Evolutionary conservation across 805 yeast species (phyloP).

Genomic region (Spathaspora boniae): DNA sequence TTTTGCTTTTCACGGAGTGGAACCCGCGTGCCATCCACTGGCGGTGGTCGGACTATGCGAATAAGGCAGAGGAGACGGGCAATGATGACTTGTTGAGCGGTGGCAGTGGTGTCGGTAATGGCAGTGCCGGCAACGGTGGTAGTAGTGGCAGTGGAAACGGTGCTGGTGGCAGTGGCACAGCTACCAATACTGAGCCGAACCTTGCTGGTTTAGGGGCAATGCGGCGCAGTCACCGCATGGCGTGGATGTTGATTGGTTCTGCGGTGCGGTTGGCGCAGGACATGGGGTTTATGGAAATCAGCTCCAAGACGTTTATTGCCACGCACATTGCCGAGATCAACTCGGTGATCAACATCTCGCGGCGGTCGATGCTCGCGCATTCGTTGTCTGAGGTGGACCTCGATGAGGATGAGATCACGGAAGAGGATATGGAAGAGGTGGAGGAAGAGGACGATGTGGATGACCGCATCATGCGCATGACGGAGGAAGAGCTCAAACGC

Average conservation of each 20-base stretch:
- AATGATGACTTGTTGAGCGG: constrained; percentile 7
- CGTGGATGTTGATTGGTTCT: constrained; percentile 90
- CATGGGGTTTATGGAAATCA: constrained; percentile 72
- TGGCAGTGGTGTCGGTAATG: constrained; percentile 1
- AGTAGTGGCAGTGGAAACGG: too few species aligned
- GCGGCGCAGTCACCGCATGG: constrained; percentile 83
- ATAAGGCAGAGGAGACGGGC: constrained; percentile 45
- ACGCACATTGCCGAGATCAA: constrained; percentile 82
- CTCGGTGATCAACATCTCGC: constrained; percentile 76
- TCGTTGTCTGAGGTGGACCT: constrained; percentile 65
- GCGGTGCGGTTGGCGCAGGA: constrained; percentile 86
- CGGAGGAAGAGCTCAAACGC: constrained; percentile 29
- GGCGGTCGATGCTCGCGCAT: constrained; percentile 73
- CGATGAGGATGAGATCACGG: constrained; percentile 40
- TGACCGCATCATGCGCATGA: constrained; percentile 25
- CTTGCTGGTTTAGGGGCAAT: constrained; percentile 79
- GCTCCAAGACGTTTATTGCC: constrained; percentile 73
- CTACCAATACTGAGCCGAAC: constrained; percentile 34
- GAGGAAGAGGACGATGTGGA: constrained; percentile 26
- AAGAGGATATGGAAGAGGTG: constrained; percentile 24
- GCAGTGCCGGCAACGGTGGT: constrained; percentile 1
- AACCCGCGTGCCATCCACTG: constrained; percentile 92
- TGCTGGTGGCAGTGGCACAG: constrained; percentile 10
- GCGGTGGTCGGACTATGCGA: constrained; percentile 83
- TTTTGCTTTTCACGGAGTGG: constrained; percentile 88